Percentiles rank a stretch among this genome's conserved stretches.
These are phyloP conservation scores for Candida vaughaniae DNA, from an alignment of 805 yeast species.

Conservation along the genomic window DNA sequence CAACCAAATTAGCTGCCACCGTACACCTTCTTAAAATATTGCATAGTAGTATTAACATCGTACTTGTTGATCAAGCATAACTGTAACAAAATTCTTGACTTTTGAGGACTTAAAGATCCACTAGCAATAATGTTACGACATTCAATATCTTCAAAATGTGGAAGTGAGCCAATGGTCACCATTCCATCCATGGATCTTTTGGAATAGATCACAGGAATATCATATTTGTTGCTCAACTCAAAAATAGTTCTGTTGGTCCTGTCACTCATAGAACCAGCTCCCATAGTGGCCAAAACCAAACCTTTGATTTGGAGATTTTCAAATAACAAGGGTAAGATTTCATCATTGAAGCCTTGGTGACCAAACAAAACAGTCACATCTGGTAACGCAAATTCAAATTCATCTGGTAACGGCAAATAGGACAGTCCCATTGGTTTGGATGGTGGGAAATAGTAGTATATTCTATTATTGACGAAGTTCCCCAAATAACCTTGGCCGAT, in stretches of 20 bases:
- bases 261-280: conserved; percentile 65
- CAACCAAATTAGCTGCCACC: conserved; percentile 2
- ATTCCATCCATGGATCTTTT: conserved; percentile 71
- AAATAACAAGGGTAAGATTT: conserved; percentile 46
- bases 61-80: conserved; percentile 48
- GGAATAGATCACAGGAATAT: conserved; percentile 59
- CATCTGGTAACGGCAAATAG: conserved; percentile 29
- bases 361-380: conserved; percentile 59
- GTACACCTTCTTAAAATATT: conserved; percentile 36
- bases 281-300: conserved; percentile 65
- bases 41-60: conserved; percentile 38
- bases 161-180: conserved; percentile 55
- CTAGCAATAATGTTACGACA: conserved; percentile 52
- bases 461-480: conserved; percentile 63
- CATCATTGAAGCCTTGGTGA: conserved; percentile 58
- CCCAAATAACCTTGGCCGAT: conserved; percentile 73
- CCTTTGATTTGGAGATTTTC: conserved; percentile 50
- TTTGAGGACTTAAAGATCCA: conserved; percentile 67
- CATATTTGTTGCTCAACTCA: conserved; percentile 31
- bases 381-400: conserved; percentile 23
- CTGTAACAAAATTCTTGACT: conserved; percentile 57
- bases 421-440: conserved; percentile 52
- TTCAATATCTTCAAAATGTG: conserved; percentile 19
- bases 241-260: conserved; percentile 45
- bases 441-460: conserved; percentile 65